Conservation (phyloP, 495 filamentous ascomycete species). For the Hypoxylon rickii region DNA sequence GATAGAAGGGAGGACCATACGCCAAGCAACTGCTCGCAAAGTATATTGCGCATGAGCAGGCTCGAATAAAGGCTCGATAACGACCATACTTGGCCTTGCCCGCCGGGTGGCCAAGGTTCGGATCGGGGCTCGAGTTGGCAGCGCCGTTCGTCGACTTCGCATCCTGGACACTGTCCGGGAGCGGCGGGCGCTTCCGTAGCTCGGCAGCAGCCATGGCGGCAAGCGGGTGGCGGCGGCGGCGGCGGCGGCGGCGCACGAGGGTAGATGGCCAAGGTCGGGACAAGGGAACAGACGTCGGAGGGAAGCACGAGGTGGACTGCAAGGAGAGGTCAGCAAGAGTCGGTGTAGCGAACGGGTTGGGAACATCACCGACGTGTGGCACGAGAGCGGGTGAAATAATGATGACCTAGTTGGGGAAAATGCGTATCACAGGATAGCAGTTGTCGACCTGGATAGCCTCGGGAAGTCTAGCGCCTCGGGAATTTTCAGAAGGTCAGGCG, state of each 20-base stretch:
- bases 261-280: not conserved
- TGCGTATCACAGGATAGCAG: no score
- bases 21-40: slow-evolving; percentile 60
- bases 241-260: not conserved
- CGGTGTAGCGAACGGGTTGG: not conserved
- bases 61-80: slow-evolving; percentile 65
- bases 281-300: not conserved
- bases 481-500: no score
- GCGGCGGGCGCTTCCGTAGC: slow-evolving; percentile 49
- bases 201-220: slow-evolving; percentile 48
- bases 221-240: not conserved
- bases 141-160: slow-evolving; percentile 35
- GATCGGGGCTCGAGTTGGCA: slow-evolving; percentile 39
- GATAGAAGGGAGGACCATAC: slow-evolving; percentile 36
- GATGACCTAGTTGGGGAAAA: not conserved
- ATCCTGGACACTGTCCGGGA: slow-evolving; percentile 1
- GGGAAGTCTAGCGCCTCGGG: no score
- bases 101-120: slow-evolving; percentile 57
- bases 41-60: slow-evolving; percentile 66
- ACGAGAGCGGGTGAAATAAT: not conserved
- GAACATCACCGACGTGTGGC: not conserved
- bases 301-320: not conserved
- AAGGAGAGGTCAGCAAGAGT: not conserved
- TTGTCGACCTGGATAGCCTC: no score
- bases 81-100: slow-evolving; percentile 71